Evolutionary conservation across 2,329 filamentous ascomycete species (phyloP).

Genomic region (Beauveria scarabaeidicola): DNA sequence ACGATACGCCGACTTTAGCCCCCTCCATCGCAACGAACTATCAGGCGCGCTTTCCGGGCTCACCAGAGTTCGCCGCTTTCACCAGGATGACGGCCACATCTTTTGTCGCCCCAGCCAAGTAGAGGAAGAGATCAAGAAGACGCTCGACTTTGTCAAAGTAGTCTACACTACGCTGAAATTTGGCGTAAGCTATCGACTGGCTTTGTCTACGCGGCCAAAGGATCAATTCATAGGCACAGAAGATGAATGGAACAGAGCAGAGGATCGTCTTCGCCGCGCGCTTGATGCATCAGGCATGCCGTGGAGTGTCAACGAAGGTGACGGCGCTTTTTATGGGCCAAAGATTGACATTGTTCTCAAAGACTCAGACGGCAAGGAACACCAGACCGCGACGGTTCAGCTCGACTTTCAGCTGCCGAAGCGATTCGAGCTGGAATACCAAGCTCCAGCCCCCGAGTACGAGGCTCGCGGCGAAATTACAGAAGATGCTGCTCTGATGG

Average conservation of each 20-base stretch:
- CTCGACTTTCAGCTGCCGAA: slow-evolving; percentile 84
- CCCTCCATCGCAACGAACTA: slow-evolving; percentile 78
- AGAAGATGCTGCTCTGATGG: slow-evolving; percentile 37
- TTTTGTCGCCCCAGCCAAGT: slow-evolving; percentile 77
- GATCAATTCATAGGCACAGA: slow-evolving; percentile 69
- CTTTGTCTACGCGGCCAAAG: slow-evolving; percentile 68
- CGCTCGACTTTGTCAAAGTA: slow-evolving; percentile 64
- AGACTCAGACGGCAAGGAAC: slow-evolving; percentile 75
- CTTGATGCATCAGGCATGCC: slow-evolving; percentile 58
- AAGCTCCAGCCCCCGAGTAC: slow-evolving; percentile 56
- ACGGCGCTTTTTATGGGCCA: slow-evolving; percentile 84
- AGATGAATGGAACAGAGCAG: slow-evolving; percentile 51
- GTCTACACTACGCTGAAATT: slow-evolving; percentile 64
- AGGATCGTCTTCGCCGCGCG: slow-evolving; percentile 31
- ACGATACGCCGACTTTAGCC: slow-evolving; percentile 79
- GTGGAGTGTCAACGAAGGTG: slow-evolving; percentile 71
- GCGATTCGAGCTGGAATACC: slow-evolving; percentile 69
- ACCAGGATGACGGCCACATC: slow-evolving; percentile 87
- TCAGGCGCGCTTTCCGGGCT: slow-evolving; percentile 74
- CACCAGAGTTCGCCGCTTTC: slow-evolving; percentile 76
- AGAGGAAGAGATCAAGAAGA: slow-evolving; percentile 61
- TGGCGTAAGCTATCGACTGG: slow-evolving; percentile 59
- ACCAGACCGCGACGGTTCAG: slow-evolving; percentile 83
- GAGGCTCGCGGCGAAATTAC: slow-evolving; percentile 47
- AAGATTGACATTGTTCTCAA: slow-evolving; percentile 82